Evolutionary conservation across 148 eudicot genomes (phyloP).

Genomic region (Fagopyrum homotropicum): DNA sequence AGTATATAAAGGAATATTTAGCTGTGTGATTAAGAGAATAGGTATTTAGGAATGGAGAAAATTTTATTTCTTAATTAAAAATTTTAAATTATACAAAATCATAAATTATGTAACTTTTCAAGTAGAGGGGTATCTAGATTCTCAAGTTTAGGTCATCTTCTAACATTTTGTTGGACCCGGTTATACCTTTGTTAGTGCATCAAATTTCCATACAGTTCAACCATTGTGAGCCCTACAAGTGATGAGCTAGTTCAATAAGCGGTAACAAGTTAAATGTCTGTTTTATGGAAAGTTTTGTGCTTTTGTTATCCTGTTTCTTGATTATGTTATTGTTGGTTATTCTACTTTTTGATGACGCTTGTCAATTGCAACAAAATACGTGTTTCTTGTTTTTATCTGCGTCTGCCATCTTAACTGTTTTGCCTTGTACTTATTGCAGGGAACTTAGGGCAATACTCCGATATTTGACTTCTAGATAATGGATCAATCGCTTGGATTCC

Average conservation of each 20-base stretch:
- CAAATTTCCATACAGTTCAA: neutral
- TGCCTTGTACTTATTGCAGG: constrained; percentile 32
- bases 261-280: neutral
- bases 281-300: neutral
- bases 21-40: too few relatives aligned
- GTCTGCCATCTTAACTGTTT: constrained; percentile 2
- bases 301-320: neutral
- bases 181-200: neutral
- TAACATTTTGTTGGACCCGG: neutral
- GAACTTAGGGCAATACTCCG: constrained; percentile 47
- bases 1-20: too few relatives aligned
- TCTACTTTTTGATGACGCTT: neutral
- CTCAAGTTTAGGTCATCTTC: neutral
- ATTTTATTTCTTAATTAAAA: too few relatives aligned
- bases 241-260: neutral
- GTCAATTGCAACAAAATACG: neutral
- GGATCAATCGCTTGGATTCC: constrained; percentile 73
- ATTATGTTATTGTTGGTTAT: neutral
- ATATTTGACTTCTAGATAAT: constrained; percentile 42
- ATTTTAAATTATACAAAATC: too few relatives aligned
- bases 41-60: too few relatives aligned
- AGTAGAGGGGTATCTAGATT: neutral
- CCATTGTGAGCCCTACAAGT: neutral
- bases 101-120: too few relatives aligned
- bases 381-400: neutral